These are phyloP conservation scores for Leccinum insolens DNA, from an alignment of 1,284 basidiomycete species.

Conservation along the genomic window DNA sequence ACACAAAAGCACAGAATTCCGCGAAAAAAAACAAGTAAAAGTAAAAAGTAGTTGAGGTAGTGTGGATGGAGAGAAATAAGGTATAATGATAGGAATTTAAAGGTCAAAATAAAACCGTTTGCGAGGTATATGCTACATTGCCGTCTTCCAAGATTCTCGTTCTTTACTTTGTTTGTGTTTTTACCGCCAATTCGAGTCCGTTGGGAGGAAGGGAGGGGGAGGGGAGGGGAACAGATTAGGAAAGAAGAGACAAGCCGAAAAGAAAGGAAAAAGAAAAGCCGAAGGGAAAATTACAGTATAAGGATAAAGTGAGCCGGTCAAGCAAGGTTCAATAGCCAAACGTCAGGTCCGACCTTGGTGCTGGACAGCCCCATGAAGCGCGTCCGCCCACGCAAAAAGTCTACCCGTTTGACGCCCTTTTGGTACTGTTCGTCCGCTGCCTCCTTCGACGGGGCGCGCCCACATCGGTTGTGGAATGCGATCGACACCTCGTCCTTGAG, in stretches of 20 bases:
- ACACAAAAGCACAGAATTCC: not conserved
- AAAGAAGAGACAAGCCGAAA: not conserved
- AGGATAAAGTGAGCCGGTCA: conserved; percentile 21
- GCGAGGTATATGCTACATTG: conserved; percentile 28
- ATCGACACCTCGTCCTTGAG: conserved; percentile 40
- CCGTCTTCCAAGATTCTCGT: conserved; percentile 11
- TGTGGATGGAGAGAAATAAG: not conserved
- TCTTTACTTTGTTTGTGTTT: conserved; percentile 19
- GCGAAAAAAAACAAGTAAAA: not conserved
- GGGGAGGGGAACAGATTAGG: not conserved
- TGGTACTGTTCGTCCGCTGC: conserved; percentile 31
- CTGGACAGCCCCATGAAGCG: conserved; percentile 41
- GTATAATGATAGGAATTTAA: conserved; percentile 29
- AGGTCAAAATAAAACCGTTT: conserved; percentile 11
- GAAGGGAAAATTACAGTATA: conserved; percentile 25
- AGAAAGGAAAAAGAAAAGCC: not conserved
- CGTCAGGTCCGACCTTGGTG: conserved; percentile 34
- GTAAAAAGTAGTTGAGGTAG: not conserved
- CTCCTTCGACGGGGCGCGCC: conserved; percentile 22
- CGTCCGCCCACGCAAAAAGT: conserved; percentile 43
- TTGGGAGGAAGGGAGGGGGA: not conserved
- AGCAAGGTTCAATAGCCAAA: conserved; percentile 31
- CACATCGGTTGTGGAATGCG: conserved; percentile 47
- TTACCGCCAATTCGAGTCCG: conserved; percentile 3
- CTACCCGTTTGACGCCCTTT: conserved; percentile 47